phyloP scores from a whole-genome alignment of 208 protist species.

The Jaenimonas drosophilae region DNA sequence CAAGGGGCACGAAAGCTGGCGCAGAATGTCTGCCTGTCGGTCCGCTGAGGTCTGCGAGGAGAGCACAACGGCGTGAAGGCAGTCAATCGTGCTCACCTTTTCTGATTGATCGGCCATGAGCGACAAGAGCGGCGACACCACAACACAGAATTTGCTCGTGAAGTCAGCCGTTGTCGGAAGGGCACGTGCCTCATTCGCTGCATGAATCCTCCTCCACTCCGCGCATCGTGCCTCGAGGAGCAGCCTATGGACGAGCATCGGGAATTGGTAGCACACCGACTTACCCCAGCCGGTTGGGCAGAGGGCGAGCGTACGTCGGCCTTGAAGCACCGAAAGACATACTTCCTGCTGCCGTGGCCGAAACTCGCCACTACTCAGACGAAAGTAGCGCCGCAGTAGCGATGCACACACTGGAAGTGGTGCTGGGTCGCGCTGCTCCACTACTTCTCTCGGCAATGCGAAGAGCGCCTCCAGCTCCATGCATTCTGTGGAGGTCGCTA shows the following conservation, averaged over 20 bases:
- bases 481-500: too few relatives aligned
- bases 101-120: slow-evolving; percentile 94
- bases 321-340: slow-evolving; percentile 46
- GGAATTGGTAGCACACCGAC: slow-evolving; percentile 93
- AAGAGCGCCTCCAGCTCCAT: slow-evolving; percentile 25
- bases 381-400: slow-evolving; percentile 44
- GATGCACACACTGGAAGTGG: slow-evolving; percentile 39
- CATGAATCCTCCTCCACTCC: slow-evolving; percentile 17
- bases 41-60: slow-evolving; percentile 31
- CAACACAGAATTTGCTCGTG: slow-evolving; percentile 40
- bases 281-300: slow-evolving; percentile 95
- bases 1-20: slow-evolving; percentile 21
- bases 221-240: slow-evolving; percentile 38
- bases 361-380: slow-evolving; percentile 48
- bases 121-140: slow-evolving; percentile 94
- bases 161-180: neutral
- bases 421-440: neutral
- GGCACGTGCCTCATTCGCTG: neutral
- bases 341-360: slow-evolving; percentile 72
- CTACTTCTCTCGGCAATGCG: too few relatives aligned
- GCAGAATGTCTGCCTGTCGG: slow-evolving; percentile 27
- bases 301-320: slow-evolving; percentile 78
- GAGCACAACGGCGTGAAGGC: slow-evolving; percentile 40
- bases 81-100: slow-evolving; percentile 19
- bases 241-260: slow-evolving; percentile 79